A percentile compares a stretch with the other conserved stretches of the same genome.
Conservation (phyloP, 345 rosid species). For the Euphorbia peplus region DNA sequence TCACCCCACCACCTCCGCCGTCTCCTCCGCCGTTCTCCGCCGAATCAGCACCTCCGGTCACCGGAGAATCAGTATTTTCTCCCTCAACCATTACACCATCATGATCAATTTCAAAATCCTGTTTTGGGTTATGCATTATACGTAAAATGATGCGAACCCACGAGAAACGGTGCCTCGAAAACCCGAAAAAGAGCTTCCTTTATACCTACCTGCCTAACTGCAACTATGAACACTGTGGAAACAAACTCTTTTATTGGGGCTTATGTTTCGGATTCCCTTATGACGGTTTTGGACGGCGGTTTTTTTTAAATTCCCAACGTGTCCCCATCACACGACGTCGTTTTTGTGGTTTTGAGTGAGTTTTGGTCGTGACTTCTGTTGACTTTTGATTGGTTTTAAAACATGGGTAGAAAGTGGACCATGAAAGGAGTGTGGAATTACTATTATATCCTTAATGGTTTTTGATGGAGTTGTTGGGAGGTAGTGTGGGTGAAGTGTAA, state of each 20-base stretch:
- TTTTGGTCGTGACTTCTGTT: neutral
- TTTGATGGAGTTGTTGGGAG: neutral
- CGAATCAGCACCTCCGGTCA: slow-evolving; percentile 13
- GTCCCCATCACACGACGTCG: slow-evolving; percentile 29
- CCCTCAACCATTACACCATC: slow-evolving; percentile 22
- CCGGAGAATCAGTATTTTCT: slow-evolving; percentile 27
- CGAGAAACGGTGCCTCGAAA: no score
- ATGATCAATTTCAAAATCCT: neutral
- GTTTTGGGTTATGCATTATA: slow-evolving; percentile 16
- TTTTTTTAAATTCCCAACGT: slow-evolving; percentile 21
- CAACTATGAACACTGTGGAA: slow-evolving; percentile 26
- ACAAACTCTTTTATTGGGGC: slow-evolving; percentile 18
- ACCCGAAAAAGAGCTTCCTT: neutral
- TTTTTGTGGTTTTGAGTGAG: neutral
- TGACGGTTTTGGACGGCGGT: slow-evolving; percentile 25
- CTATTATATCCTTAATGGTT: neutral
- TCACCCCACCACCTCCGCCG: slow-evolving; percentile 21
- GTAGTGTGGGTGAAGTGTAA: neutral
- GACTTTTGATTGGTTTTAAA: slow-evolving; percentile 15
- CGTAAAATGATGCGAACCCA: no score
- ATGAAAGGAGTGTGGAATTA: neutral
- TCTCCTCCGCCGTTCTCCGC: slow-evolving; percentile 18
- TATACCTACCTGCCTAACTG: slow-evolving; percentile 58
- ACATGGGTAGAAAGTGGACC: neutral
- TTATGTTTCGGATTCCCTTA: slow-evolving; percentile 29